phyloP scores from a whole-genome alignment of 495 filamentous ascomycete species.

The Daldinia concentrica region DNA sequence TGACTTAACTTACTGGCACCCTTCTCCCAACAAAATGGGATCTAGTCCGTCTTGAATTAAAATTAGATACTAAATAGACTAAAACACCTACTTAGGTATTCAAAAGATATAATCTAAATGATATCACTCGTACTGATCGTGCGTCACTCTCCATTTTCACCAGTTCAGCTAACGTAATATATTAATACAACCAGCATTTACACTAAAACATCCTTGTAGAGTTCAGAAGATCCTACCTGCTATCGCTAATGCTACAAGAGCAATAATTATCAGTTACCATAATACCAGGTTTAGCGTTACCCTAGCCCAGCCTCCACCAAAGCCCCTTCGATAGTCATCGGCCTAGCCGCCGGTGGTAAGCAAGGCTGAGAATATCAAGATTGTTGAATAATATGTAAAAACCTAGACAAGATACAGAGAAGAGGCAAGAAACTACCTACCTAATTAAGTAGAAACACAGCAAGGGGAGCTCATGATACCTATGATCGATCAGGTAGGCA shows the following conservation, averaged over 20 bases:
- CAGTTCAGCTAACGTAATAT: background rate
- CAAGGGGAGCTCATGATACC: background rate
- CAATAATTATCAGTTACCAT: background rate
- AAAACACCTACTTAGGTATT: background rate
- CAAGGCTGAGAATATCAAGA: background rate
- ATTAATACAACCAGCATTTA: background rate
- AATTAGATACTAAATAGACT: background rate
- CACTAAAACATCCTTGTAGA: background rate
- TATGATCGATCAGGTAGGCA: background rate
- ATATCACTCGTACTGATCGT: background rate
- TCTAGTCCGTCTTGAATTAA: background rate
- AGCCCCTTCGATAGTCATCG: background rate
- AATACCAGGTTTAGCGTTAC: background rate
- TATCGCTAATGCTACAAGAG: background rate
- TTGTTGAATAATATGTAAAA: background rate
- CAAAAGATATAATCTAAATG: background rate
- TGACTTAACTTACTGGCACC: background rate
- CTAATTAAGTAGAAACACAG: background rate
- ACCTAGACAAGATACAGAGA: background rate
- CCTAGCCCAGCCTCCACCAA: background rate
- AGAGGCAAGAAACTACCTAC: background rate
- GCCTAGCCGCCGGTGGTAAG: background rate
- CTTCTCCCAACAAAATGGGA: background rate
- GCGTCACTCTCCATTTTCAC: background rate
- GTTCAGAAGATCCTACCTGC: background rate